A percentile compares a stretch with the other conserved stretches of the same genome.
Conservation (phyloP, 495 filamentous ascomycete genomes). For the Lepidopterella palustris region DNA sequence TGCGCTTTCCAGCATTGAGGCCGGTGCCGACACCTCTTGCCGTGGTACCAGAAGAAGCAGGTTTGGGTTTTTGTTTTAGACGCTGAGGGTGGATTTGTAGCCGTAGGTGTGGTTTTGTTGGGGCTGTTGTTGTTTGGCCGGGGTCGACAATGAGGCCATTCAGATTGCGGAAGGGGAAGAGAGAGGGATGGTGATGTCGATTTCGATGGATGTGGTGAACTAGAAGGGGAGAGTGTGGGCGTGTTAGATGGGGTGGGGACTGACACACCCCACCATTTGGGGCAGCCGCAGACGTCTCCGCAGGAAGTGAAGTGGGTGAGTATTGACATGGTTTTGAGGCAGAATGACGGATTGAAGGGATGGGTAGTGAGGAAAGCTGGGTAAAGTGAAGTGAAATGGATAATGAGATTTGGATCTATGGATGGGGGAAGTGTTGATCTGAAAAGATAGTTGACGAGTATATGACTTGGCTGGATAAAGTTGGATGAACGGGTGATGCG, state of each 20-base stretch:
- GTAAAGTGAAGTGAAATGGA: no score
- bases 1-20: not conserved
- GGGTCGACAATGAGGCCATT: not conserved
- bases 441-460: no score
- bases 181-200: not conserved
- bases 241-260: not conserved
- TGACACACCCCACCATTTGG: constrained; percentile 9
- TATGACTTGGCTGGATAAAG: no score
- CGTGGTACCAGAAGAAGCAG: constrained; percentile 19
- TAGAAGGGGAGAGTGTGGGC: not conserved
- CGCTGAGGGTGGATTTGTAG: not conserved
- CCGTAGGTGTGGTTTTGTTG: not conserved
- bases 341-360: no score
- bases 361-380: no score
- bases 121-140: not conserved
- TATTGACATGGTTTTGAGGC: no score
- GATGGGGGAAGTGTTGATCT: no score
- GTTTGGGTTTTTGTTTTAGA: not conserved
- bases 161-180: not conserved
- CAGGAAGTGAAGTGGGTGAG: not conserved
- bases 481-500: no score
- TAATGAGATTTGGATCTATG: no score
- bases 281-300: constrained; percentile 14
- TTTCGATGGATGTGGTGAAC: not conserved
- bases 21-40: not conserved